A percentile compares a stretch with the other conserved stretches of the same genome.
phyloP scores from a whole-genome alignment of 2,329 filamentous ascomycete genomes.

The Penicillium sclerotiorum region DNA sequence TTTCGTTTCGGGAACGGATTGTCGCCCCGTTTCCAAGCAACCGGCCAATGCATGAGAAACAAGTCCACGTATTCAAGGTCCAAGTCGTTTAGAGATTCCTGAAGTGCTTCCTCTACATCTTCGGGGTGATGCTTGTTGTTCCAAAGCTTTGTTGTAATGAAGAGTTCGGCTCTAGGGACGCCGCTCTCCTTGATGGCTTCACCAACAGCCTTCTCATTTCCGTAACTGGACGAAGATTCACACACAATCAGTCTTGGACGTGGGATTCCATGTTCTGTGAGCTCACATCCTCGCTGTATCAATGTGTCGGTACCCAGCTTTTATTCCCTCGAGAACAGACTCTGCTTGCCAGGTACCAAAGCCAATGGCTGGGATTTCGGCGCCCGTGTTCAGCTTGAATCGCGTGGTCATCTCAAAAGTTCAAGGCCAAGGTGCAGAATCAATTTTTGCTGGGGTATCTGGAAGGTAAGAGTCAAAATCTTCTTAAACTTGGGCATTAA shows the following conservation, averaged over 20 bases:
- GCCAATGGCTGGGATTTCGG: conserved; percentile 51
- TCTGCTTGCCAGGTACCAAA: conserved; percentile 60
- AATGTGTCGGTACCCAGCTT: conserved; percentile 59
- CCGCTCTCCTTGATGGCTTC: conserved; percentile 65
- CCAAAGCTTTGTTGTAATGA: conserved; percentile 70
- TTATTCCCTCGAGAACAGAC: conserved; percentile 52
- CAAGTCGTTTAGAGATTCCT: conserved; percentile 64
- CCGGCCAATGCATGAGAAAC: conserved; percentile 70
- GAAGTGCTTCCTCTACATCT: conserved; percentile 63
- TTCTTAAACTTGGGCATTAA: neutral
- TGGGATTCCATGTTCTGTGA: neutral
- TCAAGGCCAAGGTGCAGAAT: too few relatives aligned
- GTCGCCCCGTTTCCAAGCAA: conserved; percentile 55
- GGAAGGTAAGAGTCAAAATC: too few relatives aligned
- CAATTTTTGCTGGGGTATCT: too few relatives aligned
- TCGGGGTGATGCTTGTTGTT: conserved; percentile 65
- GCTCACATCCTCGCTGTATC: conserved; percentile 52
- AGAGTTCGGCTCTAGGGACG: conserved; percentile 65
- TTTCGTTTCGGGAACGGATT: conserved; percentile 51
- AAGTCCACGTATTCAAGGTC: conserved; percentile 69
- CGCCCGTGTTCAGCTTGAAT: conserved; percentile 52
- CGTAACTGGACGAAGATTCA: conserved; percentile 48
- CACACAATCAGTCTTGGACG: neutral
- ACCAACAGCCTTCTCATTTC: conserved; percentile 68
- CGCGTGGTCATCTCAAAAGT: conserved; percentile 32